Base-by-base conservation (phyloP, 805 yeast genomes). In the Lipomyces mesembrius region DNA sequence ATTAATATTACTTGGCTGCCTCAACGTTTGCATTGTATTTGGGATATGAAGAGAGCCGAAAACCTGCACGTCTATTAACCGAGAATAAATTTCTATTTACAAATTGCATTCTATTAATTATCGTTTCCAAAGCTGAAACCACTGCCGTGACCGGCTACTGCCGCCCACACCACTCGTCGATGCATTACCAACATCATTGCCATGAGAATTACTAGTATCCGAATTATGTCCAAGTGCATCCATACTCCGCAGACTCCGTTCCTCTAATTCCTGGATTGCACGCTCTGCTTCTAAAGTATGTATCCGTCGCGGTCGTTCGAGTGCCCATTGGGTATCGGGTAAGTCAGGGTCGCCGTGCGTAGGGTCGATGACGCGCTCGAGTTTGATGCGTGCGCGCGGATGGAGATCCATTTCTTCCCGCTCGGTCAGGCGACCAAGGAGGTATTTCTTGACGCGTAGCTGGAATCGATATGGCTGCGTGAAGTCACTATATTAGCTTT, bases 221-320 rank as follows among this genome's bases (percentile, higher is more conserved):
- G 49, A n/a, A 43, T 3, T n/a, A 43, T 2, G 9, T 1, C 25
- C 49, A 43, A 43, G 49, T 43, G 49, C 49, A n/a, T 43, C 49
- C 20, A 17, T 43, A 17, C 49, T 43, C 49, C 49, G 49, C 68
- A 84, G 75, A 64, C 80, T 73, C 17, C 79, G 80, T 67, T 85
- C 95, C 74, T 91, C 96, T 61, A 85, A 83, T 65, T 86, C 85
- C 75, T 90, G 95, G 67, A 83, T 79, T 32, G 87, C 80, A 67
- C 90, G 81, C 76, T 90, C 90, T 0, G 95, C 96, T 75, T 88
- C 91, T 64, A 89, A 83, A 11, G 87, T 81, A 73, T 91, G 97
- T 70, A 86, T 84, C 71, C 87, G 85, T 62, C 87, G 86, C 4
- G 91, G 95, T 78, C 90, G 82, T 75, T 85, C 89, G 79, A 85